Conservation (phyloP, 176 grass and related monocot species). For the Cymbopogon citratus region DNA sequence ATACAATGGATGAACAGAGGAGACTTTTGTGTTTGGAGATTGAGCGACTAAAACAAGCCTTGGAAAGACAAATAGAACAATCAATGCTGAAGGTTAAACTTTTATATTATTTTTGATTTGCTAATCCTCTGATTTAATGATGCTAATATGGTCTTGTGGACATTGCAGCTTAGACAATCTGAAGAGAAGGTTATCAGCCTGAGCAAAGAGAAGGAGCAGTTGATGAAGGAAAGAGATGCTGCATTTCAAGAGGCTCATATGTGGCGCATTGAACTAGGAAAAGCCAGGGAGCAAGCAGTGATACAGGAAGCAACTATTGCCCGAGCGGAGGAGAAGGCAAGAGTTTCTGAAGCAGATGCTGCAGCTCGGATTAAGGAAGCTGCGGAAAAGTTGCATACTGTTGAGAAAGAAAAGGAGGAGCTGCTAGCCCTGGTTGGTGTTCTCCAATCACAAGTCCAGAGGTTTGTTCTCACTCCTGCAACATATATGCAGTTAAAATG, state of each 20-base stretch:
- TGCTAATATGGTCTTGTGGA: conserved; percentile 14
- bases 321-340: conserved; percentile 77
- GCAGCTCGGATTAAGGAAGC: conserved; percentile 62
- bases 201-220: conserved; percentile 67
- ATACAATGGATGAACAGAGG: conserved; percentile 75
- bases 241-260: conserved; percentile 77
- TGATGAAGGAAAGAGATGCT: conserved; percentile 80
- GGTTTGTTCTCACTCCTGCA: conserved; percentile 34
- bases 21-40: conserved; percentile 62
- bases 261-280: conserved; percentile 94
- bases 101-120: not conserved
- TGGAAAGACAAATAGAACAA: conserved; percentile 62
- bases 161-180: conserved; percentile 60
- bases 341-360: conserved; percentile 57
- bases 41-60: conserved; percentile 54
- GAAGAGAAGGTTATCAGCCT: conserved; percentile 74
- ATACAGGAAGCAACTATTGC: conserved; percentile 86
- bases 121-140: not conserved
- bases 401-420: conserved; percentile 70
- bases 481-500: not conserved
- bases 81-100: conserved; percentile 57
- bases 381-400: conserved; percentile 48
- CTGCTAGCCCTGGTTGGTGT: conserved; percentile 58
- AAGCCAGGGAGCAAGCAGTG: conserved; percentile 84
- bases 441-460: conserved; percentile 88